Conservation (phyloP, 805 yeast species). For the Monosporozyma siamensis region DNA sequence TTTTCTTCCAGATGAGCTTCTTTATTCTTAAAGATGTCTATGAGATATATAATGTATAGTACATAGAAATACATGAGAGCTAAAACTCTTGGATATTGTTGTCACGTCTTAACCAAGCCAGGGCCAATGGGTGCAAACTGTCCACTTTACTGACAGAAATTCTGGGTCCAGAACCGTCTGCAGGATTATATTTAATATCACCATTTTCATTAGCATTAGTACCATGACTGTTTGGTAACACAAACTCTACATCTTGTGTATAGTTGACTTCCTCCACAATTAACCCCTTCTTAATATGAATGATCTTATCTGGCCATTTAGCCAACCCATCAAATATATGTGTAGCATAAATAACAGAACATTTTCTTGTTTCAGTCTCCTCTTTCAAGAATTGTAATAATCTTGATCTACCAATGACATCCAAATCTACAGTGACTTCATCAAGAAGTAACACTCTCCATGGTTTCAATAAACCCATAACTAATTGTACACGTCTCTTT, state of each 20-base stretch:
- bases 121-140: conserved; percentile 64
- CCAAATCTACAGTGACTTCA: conserved; percentile 94
- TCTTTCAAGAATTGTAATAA: conserved; percentile 56
- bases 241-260: conserved; percentile 28
- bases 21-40: no score
- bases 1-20: no score
- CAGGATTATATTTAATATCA: conserved; percentile 10
- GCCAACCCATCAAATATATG: conserved; percentile 95
- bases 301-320: conserved; percentile 77
- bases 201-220: conserved; percentile 14
- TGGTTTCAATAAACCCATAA: conserved; percentile 86
- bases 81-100: conserved; percentile 5
- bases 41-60: no score
- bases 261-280: conserved; percentile 33
- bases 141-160: conserved; percentile 28
- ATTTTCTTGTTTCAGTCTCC: conserved; percentile 63
- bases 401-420: conserved; percentile 78
- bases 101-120: conserved; percentile 45
- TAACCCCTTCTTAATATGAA: conserved; percentile 67
- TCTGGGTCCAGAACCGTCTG: conserved; percentile 4
- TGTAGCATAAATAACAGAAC: conserved; percentile 86
- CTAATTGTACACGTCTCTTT: conserved; percentile 84
- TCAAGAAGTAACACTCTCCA: conserved; percentile 84
- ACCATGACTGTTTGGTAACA: conserved; percentile 7
- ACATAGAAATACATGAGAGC: no score